Base-by-base conservation (phyloP, 768 basidiomycete species). In the Termitomyces sp. region DNA sequence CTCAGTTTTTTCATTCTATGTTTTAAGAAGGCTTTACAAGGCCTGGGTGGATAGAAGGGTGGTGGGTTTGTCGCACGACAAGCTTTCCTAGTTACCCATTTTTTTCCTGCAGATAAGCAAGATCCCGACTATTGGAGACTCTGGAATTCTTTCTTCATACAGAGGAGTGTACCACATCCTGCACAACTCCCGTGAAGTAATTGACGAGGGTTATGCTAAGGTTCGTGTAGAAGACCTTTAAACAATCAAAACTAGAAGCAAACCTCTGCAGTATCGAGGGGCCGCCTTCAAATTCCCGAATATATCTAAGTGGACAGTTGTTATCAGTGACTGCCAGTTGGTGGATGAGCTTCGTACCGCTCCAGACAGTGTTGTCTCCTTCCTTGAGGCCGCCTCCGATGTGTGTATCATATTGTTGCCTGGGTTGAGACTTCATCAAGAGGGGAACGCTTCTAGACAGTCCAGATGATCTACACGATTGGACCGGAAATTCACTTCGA, bases 381-480 rank as follows among this genome's bases (percentile, higher is more conserved):
- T 42, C n/a, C 10, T 8, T 47, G 46, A 47, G 18, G 28, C 46
- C 9, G 24, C 18, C 46, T 4, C 28, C 12, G 69, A 72, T 7
- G 73, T 76, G 56, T 22, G 64, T 48, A 43, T 33, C 48, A 28
- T 26, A n/a, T 33, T 1, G 9, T 22, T 47, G 1, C n/a, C 26
- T 10, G 1, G n/a, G 7, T 47, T n/a, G 9, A 47, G 46, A 20
- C 30, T n/a, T 24, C 1, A 22, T 26, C 2, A 48, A 49, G 22
- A 35, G 43, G 12, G 22, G 9, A 12, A 30, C 10, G 8, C 26
- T 47, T 47, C 26, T 47, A 30, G 28, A 30, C 58, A 1, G 7
- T 80, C 8, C 73, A 76, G 14, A 49, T 65, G 2, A 64, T 71
- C 0, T 73, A 79, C 59, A 77, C 75, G 0, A 32, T 84, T 1